A percentile compares a stretch with the other conserved stretches of the same genome.
These are phyloP conservation scores for Suillus spraguei DNA, from an alignment of 768 basidiomycete species.

Conservation along the genomic window DNA sequence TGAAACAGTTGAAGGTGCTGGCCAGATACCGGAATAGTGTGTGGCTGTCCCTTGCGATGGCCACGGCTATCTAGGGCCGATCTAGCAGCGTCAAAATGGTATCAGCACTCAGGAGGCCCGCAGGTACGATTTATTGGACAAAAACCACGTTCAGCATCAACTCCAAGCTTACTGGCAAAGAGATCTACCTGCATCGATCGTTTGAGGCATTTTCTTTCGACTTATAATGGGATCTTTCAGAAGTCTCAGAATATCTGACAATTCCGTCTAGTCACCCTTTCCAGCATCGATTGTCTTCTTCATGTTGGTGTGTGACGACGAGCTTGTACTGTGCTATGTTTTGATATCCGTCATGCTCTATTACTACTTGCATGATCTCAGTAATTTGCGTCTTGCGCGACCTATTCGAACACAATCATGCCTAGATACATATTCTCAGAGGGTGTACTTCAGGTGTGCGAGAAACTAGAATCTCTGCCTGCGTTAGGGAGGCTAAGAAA, in stretches of 20 bases:
- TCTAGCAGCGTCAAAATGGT: conserved; percentile 55
- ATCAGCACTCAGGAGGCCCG: neutral
- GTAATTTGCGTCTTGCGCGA: conserved; percentile 35
- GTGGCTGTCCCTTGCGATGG: conserved; percentile 41
- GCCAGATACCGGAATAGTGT: conserved; percentile 26
- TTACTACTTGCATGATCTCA: conserved; percentile 50
- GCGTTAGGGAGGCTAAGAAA: conserved; percentile 67
- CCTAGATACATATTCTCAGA: neutral
- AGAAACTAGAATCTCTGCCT: conserved; percentile 11
- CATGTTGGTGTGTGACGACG: conserved; percentile 31
- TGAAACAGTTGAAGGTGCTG: neutral
- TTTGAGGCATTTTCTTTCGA: conserved; percentile 67
- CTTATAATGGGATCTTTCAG: conserved; percentile 20
- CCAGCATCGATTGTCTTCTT: neutral
- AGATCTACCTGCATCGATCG: conserved; percentile 54
- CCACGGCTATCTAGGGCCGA: conserved; percentile 25
- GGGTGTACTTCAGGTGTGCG: neutral
- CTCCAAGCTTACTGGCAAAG: conserved; percentile 48
- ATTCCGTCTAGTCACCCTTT: neutral
- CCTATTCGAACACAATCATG: conserved; percentile 42
- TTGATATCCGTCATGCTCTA: conserved; percentile 49
- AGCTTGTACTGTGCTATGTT: conserved; percentile 59
- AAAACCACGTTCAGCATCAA: conserved; percentile 71
- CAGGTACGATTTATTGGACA: conserved; percentile 46
- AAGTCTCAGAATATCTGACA: conserved; percentile 18